Percentiles rank a stretch among this genome's conserved stretches.
Evolutionary conservation across 129 eudicot genomes (phyloP).

Genomic region (Flaveria trinervia): DNA sequence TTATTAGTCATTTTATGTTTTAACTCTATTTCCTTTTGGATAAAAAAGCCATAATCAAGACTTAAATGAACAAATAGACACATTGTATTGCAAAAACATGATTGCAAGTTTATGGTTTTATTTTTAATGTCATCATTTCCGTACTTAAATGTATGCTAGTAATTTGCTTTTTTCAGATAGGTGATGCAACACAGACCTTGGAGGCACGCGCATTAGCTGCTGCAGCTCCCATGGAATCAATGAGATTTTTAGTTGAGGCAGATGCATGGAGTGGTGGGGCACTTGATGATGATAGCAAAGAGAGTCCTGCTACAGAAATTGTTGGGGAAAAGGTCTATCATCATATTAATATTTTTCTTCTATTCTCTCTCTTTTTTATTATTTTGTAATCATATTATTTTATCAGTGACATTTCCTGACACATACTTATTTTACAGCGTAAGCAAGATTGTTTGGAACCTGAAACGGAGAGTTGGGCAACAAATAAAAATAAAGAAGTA

Average conservation of each 20-base stretch:
- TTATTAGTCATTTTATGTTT: background rate
- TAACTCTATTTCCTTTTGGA: background rate
- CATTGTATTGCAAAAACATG: background rate
- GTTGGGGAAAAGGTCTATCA: slow-evolving; percentile 68
- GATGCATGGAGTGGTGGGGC: slow-evolving; percentile 35
- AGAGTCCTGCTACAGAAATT: slow-evolving; percentile 21
- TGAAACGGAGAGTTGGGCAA: slow-evolving; percentile 38
- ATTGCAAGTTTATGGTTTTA: background rate
- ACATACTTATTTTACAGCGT: slow-evolving; percentile 44
- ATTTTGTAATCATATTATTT: background rate
- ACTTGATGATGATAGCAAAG: slow-evolving; percentile 40
- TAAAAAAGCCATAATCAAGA: slow-evolving; percentile 10
- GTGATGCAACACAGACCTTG: slow-evolving; percentile 40
- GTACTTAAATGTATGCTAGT: slow-evolving; percentile 4
- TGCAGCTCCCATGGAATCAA: slow-evolving; percentile 81
- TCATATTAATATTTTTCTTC: slow-evolving; percentile 8
- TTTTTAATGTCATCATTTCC: background rate
- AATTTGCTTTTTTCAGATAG: slow-evolving; percentile 39
- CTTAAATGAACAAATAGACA: slow-evolving; percentile 2
- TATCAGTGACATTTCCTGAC: slow-evolving; percentile 14
- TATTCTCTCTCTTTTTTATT: background rate
- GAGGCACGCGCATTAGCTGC: slow-evolving; percentile 80
- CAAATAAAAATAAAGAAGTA: slow-evolving; percentile 60
- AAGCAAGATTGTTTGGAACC: slow-evolving; percentile 45
- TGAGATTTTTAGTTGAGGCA: slow-evolving; percentile 62